Evolutionary conservation across 1,284 basidiomycete genomes (phyloP), one percentile per base, ranked within the genome.

Genomic region (Cryptococcus sp.): DNA sequence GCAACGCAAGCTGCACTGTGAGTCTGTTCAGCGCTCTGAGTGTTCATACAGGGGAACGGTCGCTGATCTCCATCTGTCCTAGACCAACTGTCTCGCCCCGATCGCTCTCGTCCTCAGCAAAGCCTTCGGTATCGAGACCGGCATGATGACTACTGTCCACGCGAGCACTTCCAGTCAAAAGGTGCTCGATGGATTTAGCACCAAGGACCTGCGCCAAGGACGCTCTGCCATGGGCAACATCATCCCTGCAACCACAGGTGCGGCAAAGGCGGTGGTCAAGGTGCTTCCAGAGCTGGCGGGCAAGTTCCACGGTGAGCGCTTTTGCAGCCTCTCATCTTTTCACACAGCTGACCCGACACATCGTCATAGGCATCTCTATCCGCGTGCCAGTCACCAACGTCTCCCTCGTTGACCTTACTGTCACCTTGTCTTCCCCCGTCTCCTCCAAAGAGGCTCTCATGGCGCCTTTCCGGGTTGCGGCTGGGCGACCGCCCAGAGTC

Each of bases 101-200:
- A 62, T 79, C 38, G 78, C 78, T 8, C 64, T 70, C 16, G 73
- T 78, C 2, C 63, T 79, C 16, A 61, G 78, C 50, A 44, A 65
- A 9, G 56, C 70, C 1, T 79, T 77, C 43, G 78, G 78, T 11
- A 75, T 79, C 59, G 71, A 77, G 57, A 68, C 62, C 13, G 77
- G 77, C 8, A 78, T 78, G 76, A 75, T 79, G 73, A 78, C 78
- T 9, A 78, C 78, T 21, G 68, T 77, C 21, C 78, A 79, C 64
- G 78, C 78, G 13, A 72, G 70, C 42, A 79, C 78, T 4, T 68
- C 75, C 0, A 72, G 69, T 40, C 78, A 79, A 48, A 75, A 75
- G 53, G 70, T 78, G 23, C 71, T 78, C 9, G 78, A 79, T 57
- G 77, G 77, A 16, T 79, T 74, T 67, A 69, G 62, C 45, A 70